Base-by-base conservation (phyloP, 345 rosid genomes). In the Raphanus raphanistrum region DNA sequence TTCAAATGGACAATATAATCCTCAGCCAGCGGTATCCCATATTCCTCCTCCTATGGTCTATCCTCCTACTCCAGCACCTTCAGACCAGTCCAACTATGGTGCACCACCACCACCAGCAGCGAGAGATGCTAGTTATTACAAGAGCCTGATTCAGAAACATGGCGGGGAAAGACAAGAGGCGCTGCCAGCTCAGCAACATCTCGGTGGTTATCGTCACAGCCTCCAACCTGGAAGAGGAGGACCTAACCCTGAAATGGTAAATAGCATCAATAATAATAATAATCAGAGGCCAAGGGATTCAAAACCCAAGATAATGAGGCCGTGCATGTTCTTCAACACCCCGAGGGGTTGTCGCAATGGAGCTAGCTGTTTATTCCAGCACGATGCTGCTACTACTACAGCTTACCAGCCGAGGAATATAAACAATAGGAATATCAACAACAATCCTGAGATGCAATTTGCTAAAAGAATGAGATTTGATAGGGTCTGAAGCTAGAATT, bases 91-190 rank as follows among this genome's bases (percentile, higher is more conserved):
- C 17, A 71, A 88, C 43, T 77, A 64, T 4, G 88, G 85, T 41
- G 76, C 72, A 61, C 72, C 91, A 31, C 78, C 79, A 48, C 71
- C 87, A 15, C 91, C 80, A 27, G 80, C 89, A 27, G 80, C 89
- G 6, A 92, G 86, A 78, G 97, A 91, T 69, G 38, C 88, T 63
- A 91, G 82, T 80, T 95, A 95, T 76, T 95, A 90, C 74, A 91
- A 95, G 84, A 93, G 84, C 87, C 76, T 95, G 89, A 93, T 95
- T 79, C 98, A 95, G 88, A 93, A 91, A 63, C 99, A 95, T 77
- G 99, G 99, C 48, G 99, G 85, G 15, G 99, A 96, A 66, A 87
- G 93, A 80, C 93, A 85, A 71, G 97, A 91, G 73, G 41, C 33
- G 0, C 55, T 38, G 7, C 76, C 80, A 32, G 64, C 84, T 6